Evolutionary conservation across 345 rosid species (phyloP), one percentile per base, ranked within the genome.

Genomic region (Psidium guajava): DNA sequence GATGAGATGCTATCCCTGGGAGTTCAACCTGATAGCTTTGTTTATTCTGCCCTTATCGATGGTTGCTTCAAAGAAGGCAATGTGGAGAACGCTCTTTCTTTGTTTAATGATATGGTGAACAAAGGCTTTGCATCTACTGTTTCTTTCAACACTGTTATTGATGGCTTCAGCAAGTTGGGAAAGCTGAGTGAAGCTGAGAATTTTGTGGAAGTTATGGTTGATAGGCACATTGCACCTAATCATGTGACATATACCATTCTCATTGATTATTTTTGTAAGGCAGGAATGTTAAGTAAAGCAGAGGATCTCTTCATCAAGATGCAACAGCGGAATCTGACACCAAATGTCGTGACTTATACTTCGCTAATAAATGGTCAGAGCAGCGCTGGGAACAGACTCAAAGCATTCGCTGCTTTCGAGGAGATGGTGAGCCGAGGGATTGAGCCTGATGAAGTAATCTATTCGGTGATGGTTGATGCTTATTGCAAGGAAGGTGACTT

Each of bases 61-160:
- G 97, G 97, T 77, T 95, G 95, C 88, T 93, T 95, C 90, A 91
- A 93, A 91, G 92, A 83, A 83, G 95, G 95, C 85, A 84, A 89
- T 64, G 18, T 89, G 20, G 93, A 92, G 88, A 92, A 90, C 90
- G 98, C 95, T 73, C 86, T 89, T 24, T 88, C 93, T 81, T 82
- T 95, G 82, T 90, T 90, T 87, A 86, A 64, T 40, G 90, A 91
- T 88, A 90, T 91, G 90, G 87, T 91, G 88, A 86, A 90, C 87
- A 91, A 91, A 84, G 95, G 91, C 83, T 55, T 89, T 85, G 88
- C 89, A 61, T 91, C 93, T 50, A 90, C 91, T 54, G 75, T 88
- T 83, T 90, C 95, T 89, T 90, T 94, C 85, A 95, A 94, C 87
- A 90, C 93, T 84, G 88, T 94, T 89, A 88, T 96, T 61, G 88